Conservation (phyloP, 2,329 filamentous ascomycete species). For the Podosphaera leucotricha region DNA sequence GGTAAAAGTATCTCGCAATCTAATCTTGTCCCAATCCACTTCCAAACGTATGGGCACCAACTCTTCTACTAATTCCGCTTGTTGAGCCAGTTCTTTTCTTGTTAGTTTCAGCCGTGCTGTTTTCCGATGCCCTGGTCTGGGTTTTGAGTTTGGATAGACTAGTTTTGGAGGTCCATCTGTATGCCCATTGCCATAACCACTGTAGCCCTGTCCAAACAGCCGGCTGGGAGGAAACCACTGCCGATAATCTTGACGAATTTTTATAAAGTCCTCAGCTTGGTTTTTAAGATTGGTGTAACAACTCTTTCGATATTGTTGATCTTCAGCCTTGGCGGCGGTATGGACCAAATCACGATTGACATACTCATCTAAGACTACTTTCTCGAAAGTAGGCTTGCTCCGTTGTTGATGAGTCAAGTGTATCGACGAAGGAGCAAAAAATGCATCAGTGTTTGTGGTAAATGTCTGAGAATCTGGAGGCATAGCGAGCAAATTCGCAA, state of each 20-base stretch:
- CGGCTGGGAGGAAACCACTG: conserved; percentile 30
- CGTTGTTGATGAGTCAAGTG: conserved; percentile 12
- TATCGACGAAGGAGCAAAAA: conserved; percentile 4
- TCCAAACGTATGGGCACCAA: conserved; percentile 78
- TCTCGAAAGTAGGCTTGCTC: conserved; percentile 17
- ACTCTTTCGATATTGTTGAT: conserved; percentile 25
- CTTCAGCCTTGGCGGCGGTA: conserved; percentile 27
- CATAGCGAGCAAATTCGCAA: conserved; percentile 16
- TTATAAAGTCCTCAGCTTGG: conserved; percentile 46
- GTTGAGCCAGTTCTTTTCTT: conserved; percentile 58
- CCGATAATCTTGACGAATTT: conserved; percentile 30
- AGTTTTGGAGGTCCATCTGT: conserved; percentile 53
- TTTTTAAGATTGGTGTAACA: conserved; percentile 39
- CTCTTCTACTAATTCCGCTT: conserved; percentile 79
- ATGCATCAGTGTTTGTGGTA: conserved; percentile 7
- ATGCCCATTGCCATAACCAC: conserved; percentile 67
- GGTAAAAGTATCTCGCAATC: conserved; percentile 88
- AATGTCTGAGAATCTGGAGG: conserved; percentile 13
- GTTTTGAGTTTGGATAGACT: conserved; percentile 58
- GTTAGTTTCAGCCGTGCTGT: conserved; percentile 50
- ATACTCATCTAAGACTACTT: conserved; percentile 36
- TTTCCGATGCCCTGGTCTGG: conserved; percentile 51
- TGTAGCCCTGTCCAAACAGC: conserved; percentile 54
- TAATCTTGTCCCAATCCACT: conserved; percentile 87
- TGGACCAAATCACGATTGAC: conserved; percentile 38